Conservation (phyloP, 805 yeast species). For the Ogataea siamensis region DNA sequence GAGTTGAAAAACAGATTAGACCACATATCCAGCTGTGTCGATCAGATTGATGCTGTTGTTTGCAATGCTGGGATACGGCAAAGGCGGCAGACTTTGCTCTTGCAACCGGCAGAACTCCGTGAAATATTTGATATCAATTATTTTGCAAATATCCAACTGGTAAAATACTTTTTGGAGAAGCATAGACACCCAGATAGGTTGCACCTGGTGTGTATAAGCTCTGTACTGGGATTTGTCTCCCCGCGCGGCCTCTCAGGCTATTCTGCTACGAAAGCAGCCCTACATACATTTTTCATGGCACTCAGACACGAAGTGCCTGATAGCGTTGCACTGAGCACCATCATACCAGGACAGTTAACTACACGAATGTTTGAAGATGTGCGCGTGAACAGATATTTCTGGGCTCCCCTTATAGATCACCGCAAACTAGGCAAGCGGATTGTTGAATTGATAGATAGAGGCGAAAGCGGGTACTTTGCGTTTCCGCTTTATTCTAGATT, state of each 20-base stretch:
- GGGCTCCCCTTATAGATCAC: conserved; percentile 49
- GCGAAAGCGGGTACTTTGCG: conserved; percentile 42
- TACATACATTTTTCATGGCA: conserved; percentile 44
- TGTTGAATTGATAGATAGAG: conserved; percentile 33
- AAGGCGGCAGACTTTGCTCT: conserved; percentile 29
- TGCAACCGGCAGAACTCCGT: conserved; percentile 26
- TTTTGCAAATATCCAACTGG: conserved; percentile 42
- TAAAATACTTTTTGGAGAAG: conserved; percentile 31
- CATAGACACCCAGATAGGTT: conserved; percentile 30
- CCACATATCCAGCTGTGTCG: conserved; percentile 17
- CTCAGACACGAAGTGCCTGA: conserved; percentile 39
- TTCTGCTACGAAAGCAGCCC: conserved; percentile 49
- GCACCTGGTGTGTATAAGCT: conserved; percentile 43
- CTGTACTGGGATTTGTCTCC: conserved; percentile 48
- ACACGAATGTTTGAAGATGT: conserved; percentile 50
- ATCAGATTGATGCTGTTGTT: conserved; percentile 36
- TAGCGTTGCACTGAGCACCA: conserved; percentile 36
- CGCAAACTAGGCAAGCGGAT: conserved; percentile 37
- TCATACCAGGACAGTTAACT: conserved; percentile 51
- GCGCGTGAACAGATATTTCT: conserved; percentile 37
- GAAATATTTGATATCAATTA: conserved; percentile 42
- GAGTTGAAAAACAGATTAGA: conserved; percentile 27
- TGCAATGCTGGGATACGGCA: conserved; percentile 53
- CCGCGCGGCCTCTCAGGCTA: conserved; percentile 48
- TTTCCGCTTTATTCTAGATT: conserved; percentile 48